A percentile compares a stretch with the other conserved stretches of the same genome.
Conservation (phyloP, 148 eudicot genomes). For the Diospyros lotus region DNA sequence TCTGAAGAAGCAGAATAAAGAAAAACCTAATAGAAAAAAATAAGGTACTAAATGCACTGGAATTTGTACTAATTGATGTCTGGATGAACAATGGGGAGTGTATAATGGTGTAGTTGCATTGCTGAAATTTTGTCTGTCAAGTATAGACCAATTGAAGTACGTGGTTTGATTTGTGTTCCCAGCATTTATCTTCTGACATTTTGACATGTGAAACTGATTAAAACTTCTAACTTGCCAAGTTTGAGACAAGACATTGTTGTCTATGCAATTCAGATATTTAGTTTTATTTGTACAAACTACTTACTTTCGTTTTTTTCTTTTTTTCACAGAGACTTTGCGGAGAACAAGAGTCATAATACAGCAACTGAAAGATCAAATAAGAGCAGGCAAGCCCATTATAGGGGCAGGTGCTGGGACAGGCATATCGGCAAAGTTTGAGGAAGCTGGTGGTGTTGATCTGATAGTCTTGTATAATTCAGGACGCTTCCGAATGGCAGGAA, state of each 20-base stretch:
- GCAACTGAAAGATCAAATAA: conserved; percentile 65
- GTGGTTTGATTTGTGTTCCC: conserved; percentile 2
- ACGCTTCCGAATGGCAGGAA: conserved; percentile 97
- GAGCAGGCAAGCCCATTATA: conserved; percentile 74
- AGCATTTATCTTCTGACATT: neutral
- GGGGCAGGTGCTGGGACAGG: conserved; percentile 99
- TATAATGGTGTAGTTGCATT: neutral
- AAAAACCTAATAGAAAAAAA: neutral
- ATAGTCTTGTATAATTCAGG: conserved; percentile 92
- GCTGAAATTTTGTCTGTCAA: neutral
- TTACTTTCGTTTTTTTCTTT: neutral
- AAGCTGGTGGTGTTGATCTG: conserved; percentile 94
- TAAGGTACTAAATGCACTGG: neutral
- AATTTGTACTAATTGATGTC: neutral
- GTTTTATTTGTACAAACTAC: neutral
- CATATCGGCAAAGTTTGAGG: conserved; percentile 98
- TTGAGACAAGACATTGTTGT: neutral
- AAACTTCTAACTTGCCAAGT: neutral
- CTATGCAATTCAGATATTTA: conserved; percentile 1
- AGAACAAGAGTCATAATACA: conserved; percentile 55
- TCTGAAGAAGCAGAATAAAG: neutral
- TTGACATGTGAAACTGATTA: neutral
- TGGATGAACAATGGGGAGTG: neutral
- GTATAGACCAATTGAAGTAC: neutral
- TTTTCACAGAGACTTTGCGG: conserved; percentile 59